Conservation (phyloP, 345 rosid genomes). For the Gossypium sturtianum region DNA sequence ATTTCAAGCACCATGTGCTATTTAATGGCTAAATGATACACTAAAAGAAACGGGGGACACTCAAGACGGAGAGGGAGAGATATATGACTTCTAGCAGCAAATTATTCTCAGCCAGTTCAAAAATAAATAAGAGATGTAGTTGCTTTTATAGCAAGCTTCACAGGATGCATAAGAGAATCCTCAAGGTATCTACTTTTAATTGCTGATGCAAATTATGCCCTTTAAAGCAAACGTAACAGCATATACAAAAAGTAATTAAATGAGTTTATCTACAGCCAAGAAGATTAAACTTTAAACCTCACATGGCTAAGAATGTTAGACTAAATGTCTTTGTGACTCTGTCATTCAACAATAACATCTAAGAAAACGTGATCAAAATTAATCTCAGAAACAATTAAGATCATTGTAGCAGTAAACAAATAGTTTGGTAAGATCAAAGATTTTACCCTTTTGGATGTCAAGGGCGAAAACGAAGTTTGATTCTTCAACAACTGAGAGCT, state of each 20-base stretch:
- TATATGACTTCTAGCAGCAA: background rate
- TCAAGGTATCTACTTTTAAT: background rate
- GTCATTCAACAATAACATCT: background rate
- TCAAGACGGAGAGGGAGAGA: background rate
- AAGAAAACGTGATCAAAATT: background rate
- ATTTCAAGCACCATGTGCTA: background rate
- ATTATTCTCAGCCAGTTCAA: background rate
- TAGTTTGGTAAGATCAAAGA: background rate
- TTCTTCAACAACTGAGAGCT: no score
- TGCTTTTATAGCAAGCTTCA: background rate
- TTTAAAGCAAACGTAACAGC: background rate
- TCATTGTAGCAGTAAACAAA: background rate
- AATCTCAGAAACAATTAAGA: background rate
- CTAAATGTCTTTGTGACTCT: background rate
- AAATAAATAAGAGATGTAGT: background rate
- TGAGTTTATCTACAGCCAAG: background rate
- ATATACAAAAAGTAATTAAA: background rate
- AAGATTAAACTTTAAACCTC: background rate
- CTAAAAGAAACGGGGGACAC: background rate
- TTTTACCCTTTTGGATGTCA: no score
- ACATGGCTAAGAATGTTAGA: background rate
- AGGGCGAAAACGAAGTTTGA: no score
- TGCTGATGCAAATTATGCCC: background rate
- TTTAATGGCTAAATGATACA: background rate
- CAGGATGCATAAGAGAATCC: background rate